These are phyloP conservation scores for Ophiostoma pallidulum DNA, from an alignment of 2,329 filamentous ascomycete species.

Conservation along the genomic window DNA sequence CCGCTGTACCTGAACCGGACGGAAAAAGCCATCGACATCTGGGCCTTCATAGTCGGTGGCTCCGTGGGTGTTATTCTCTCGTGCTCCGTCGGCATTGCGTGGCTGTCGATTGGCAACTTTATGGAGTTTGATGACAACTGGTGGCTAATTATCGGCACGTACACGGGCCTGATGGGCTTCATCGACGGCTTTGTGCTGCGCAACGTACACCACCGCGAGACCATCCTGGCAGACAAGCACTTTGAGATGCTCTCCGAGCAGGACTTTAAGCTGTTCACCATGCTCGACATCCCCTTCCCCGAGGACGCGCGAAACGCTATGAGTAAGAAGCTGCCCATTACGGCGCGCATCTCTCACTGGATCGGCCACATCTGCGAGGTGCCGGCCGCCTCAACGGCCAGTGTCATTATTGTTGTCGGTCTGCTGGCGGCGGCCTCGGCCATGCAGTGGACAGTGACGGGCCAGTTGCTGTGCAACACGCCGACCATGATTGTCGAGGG, in stretches of 20 bases:
- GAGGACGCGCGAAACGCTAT: conserved; percentile 1
- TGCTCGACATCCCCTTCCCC: conserved; percentile 17
- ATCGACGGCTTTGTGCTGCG: conserved; percentile 36
- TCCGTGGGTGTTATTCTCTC: conserved; percentile 31
- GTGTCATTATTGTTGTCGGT: conserved; percentile 17
- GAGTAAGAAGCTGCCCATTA: conserved; percentile 11
- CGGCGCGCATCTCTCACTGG: conserved; percentile 17
- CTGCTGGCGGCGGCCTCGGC: conserved; percentile 18
- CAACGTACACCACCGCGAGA: conserved; percentile 29
- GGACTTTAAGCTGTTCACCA: conserved; percentile 17
- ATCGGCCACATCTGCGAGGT: conserved; percentile 18
- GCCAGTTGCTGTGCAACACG: conserved; percentile 25
- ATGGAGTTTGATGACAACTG: conserved; percentile 34
- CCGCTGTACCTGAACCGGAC: conserved; percentile 24
- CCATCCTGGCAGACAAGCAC: conserved; percentile 17
- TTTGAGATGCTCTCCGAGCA: conserved; percentile 18
- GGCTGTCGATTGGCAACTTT: conserved; percentile 30
- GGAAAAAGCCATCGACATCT: conserved; percentile 32
- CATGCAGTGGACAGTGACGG: conserved; percentile 23
- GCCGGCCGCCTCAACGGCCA: conserved; percentile 14
- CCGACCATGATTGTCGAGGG: conserved; percentile 24
- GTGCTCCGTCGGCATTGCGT: conserved; percentile 26
- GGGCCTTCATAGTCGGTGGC: conserved; percentile 34
- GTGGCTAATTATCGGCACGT: conserved; percentile 40
- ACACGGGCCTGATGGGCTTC: conserved; percentile 36